A percentile compares a stretch with the other conserved stretches of the same genome.
These are phyloP conservation scores for Hymenoscyphus occultus DNA, from an alignment of 2,329 filamentous ascomycete genomes.

Conservation along the genomic window DNA sequence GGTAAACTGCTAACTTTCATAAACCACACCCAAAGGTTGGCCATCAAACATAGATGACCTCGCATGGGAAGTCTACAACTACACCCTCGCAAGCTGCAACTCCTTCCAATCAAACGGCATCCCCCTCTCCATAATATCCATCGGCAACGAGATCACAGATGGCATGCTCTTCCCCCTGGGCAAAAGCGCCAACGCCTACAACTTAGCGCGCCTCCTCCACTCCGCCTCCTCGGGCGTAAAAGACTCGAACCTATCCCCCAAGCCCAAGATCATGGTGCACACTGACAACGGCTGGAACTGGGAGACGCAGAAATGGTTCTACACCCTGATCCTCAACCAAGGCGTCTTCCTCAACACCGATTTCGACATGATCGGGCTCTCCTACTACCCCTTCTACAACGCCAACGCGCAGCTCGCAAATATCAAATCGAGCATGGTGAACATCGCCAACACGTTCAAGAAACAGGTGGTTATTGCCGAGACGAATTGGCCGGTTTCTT, in stretches of 20 bases:
- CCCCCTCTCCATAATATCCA: constrained; percentile 59
- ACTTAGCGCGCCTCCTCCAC: constrained; percentile 62
- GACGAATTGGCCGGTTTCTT: constrained; percentile 66
- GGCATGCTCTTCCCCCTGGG: constrained; percentile 68
- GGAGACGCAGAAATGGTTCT: constrained; percentile 59
- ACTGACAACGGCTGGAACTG: constrained; percentile 75
- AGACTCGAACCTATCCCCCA: constrained; percentile 53
- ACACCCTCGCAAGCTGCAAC: constrained; percentile 62
- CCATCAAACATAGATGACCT: constrained; percentile 56
- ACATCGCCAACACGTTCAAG: constrained; percentile 58
- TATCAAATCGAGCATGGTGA: constrained; percentile 53
- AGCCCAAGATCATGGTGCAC: constrained; percentile 71
- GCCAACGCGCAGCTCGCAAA: constrained; percentile 54
- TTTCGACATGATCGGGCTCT: constrained; percentile 70
- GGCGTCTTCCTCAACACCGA: constrained; percentile 52
- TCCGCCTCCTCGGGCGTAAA: constrained; percentile 63
- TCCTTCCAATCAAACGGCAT: constrained; percentile 55
- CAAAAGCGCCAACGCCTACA: constrained; percentile 50
- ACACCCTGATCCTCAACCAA: constrained; percentile 52
- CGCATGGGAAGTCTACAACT: constrained; percentile 63
- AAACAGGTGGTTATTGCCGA: constrained; percentile 70
- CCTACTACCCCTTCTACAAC: constrained; percentile 72
- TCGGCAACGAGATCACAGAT: constrained; percentile 70
- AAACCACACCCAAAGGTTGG: constrained; percentile 61
- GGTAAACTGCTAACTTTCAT: constrained; percentile 5